Evolutionary conservation across 768 basidiomycete species (phyloP), one percentile per base, ranked within the genome.

Genomic region (Coprinopsis strossmayeri): DNA sequence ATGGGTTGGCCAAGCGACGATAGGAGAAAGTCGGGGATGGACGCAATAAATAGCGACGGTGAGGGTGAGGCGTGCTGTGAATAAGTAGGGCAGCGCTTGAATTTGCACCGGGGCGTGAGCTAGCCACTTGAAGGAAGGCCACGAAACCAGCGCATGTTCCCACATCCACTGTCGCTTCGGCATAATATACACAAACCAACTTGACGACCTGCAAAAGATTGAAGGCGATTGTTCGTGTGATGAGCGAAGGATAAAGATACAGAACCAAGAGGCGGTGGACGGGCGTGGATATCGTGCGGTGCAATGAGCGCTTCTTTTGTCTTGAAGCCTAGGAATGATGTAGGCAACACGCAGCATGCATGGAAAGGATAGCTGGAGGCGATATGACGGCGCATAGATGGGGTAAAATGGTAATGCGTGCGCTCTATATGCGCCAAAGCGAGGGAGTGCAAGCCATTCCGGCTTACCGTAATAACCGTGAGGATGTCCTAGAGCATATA

Each of bases 401-500:
- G 41, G 41, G 18, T 13, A 38, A 32, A 15, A 32, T 32, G 41
- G 9, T 17, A 23, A 23, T 25, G 23, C 23, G 41, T 20, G 41
- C 41, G 23, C 41, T 42, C 43, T 32, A 45, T 28, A 32, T 21
- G 26, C 37, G 38, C 38, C 39, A 12, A 18, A 5, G 48, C 17
- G 18, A 18, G 18, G 23, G 41, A 21, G 13, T 10, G 25, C 35
- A 32, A 32, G 38, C 25, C 26, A 11, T n/a, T n/a, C 20, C 15
- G 47, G 18, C 26, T 27, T 38, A 35, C 9, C 24, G 35, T 20
- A 40, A 40, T 17, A 34, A 32, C 38, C 2, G 40, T 18, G 48
- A 49, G 28, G 48, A 17, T 49, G 48, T 49, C 48, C 48, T 20
- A 49, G 21, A 49, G 30, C 23, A 18, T 12, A 34, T 28, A 24